Conservation (phyloP, 2,329 filamentous ascomycete genomes). For the Pleomassaria siparia region DNA sequence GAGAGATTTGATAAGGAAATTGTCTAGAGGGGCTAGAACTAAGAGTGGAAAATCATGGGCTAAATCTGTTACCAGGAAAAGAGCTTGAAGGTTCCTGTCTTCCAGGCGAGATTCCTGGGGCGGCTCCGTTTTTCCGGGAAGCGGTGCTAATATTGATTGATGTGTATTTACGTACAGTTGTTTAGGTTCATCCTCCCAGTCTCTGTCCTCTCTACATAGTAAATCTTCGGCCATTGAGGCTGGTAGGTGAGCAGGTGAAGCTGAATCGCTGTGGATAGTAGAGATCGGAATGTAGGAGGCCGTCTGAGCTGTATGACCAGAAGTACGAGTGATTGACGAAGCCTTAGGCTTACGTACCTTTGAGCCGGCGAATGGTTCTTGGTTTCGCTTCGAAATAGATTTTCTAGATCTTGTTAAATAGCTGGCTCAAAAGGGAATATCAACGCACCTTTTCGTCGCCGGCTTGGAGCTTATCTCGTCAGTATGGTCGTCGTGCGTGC, state of each 20-base stretch:
- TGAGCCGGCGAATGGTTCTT: background rate
- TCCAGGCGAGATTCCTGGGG: background rate
- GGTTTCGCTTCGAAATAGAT: background rate
- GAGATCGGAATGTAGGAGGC: background rate
- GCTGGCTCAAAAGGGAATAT: background rate
- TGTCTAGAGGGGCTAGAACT: background rate
- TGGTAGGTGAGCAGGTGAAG: background rate
- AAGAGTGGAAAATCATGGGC: background rate
- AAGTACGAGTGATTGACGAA: background rate
- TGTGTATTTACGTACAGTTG: background rate
- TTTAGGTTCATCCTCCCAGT: background rate
- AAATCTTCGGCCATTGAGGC: background rate
- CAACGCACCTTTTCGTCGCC: background rate
- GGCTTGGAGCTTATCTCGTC: background rate
- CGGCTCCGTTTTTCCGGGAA: no score
- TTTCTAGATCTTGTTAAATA: background rate
- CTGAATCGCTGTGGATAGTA: background rate
- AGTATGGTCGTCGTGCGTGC: conserved; percentile 11
- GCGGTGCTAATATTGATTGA: background rate
- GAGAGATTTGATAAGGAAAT: background rate
- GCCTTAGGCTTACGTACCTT: background rate
- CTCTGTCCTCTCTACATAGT: background rate
- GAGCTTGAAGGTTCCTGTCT: background rate
- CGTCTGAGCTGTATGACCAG: background rate
- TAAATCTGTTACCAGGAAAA: background rate